These are phyloP conservation scores for Abortiporus biennis DNA, from an alignment of 1,284 basidiomycete genomes.

Conservation along the genomic window DNA sequence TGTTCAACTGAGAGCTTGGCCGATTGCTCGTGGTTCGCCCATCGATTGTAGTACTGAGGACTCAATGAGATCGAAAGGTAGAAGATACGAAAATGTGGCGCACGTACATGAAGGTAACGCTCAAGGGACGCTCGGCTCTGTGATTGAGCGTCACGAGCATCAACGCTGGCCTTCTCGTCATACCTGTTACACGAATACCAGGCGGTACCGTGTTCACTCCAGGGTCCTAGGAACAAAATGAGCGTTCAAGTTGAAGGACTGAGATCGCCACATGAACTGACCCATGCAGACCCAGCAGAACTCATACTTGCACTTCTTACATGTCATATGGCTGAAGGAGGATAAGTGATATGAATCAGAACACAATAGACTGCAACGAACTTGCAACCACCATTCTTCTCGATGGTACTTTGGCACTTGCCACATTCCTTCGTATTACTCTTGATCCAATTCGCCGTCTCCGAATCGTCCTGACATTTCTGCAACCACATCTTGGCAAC, in stretches of 20 bases:
- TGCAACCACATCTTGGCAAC: constrained; percentile 93
- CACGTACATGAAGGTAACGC: constrained; percentile 92
- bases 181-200: constrained; percentile 99
- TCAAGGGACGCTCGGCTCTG: constrained; percentile 86
- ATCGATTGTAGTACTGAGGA: constrained; percentile 92
- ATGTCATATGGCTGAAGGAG: constrained; percentile 89
- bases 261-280: too few species aligned
- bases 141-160: constrained; percentile 88
- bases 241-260: constrained; percentile 16
- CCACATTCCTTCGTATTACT: constrained; percentile 98
- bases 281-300: constrained; percentile 83
- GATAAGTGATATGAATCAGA: neutral
- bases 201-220: constrained; percentile 95
- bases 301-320: constrained; percentile 96
- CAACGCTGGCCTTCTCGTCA: constrained; percentile 87
- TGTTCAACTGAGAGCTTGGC: constrained; percentile 92
- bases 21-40: constrained; percentile 98
- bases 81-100: neutral
- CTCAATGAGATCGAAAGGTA: constrained; percentile 6
- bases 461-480: constrained; percentile 96
- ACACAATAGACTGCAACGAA: constrained; percentile 42
- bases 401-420: constrained; percentile 94
- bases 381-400: constrained; percentile 99
- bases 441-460: constrained; percentile 99
- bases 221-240: constrained; percentile 84